phyloP scores from a whole-genome alignment of 306 rosid species.

The Mimosa bimucronata region DNA sequence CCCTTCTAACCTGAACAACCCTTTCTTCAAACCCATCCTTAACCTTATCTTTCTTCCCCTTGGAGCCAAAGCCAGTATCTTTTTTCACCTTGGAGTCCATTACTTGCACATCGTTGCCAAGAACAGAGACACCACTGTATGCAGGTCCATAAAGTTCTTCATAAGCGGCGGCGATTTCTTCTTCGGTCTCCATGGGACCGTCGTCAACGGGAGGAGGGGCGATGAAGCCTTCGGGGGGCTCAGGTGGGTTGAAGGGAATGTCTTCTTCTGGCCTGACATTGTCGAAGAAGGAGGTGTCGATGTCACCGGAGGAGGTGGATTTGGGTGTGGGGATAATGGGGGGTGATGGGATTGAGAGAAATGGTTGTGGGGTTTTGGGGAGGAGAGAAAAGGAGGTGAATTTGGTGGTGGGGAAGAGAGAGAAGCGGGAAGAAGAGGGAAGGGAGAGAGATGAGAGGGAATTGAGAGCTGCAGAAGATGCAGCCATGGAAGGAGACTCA shows the following conservation, averaged over 20 bases:
- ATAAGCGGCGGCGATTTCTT: constrained; percentile 74
- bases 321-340: constrained; percentile 41
- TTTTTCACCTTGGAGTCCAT: constrained; percentile 75
- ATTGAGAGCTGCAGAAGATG: constrained; percentile 52
- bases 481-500: constrained; percentile 48
- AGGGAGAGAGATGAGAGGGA: constrained; percentile 64
- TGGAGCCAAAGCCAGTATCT: constrained; percentile 59
- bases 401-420: constrained; percentile 46
- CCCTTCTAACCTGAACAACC: constrained; percentile 87
- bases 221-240: constrained; percentile 71
- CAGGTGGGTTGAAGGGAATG: constrained; percentile 65
- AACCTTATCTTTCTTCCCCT: constrained; percentile 65
- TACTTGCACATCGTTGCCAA: constrained; percentile 71
- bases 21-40: constrained; percentile 93
- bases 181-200: constrained; percentile 73
- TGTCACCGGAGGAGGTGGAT: constrained; percentile 60
- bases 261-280: constrained; percentile 53
- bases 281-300: constrained; percentile 77
- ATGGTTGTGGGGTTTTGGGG: constrained; percentile 30
- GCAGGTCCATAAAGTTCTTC: constrained; percentile 87
- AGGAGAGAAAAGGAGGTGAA: constrained; percentile 38
- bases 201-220: constrained; percentile 72
- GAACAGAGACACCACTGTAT: constrained; percentile 68
- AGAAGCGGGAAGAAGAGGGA: constrained; percentile 45
- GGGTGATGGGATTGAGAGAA: constrained; percentile 31